A percentile compares a stretch with the other conserved stretches of the same genome.
These are phyloP conservation scores for Chlamydomonas schloesseri DNA, from an alignment of 139 green algal genomes.

Conservation along the genomic window DNA sequence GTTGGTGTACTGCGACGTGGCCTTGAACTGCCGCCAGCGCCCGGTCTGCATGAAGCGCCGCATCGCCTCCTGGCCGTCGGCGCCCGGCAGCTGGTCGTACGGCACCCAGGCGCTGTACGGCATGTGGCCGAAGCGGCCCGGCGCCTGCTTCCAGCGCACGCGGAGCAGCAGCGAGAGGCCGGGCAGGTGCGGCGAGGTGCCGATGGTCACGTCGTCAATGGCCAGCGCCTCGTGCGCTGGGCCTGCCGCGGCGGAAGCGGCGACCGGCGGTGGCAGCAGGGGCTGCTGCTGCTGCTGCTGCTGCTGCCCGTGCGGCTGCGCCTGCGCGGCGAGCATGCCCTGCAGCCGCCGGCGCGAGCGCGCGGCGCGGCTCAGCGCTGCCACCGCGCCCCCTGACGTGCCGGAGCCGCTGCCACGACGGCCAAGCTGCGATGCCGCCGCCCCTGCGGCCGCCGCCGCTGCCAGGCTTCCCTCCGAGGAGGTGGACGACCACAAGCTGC, in stretches of 20 bases:
- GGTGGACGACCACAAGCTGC: neutral
- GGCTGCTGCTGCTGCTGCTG: neutral
- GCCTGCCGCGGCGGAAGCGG: too few species aligned
- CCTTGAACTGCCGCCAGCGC: conserved; percentile 26
- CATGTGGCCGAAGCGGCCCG: neutral
- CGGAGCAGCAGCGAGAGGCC: conserved; percentile 17
- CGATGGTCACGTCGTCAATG: conserved; percentile 35
- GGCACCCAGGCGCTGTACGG: conserved; percentile 36
- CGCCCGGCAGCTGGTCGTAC: neutral
- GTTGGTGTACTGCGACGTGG: neutral
- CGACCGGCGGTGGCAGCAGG: neutral
- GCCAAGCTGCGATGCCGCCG: too few species aligned
- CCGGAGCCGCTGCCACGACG: too few species aligned
- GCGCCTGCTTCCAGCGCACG: conserved; percentile 11
- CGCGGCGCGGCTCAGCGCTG: too few species aligned
- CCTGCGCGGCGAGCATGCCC: neutral
- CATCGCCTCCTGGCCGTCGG: conserved; percentile 14
- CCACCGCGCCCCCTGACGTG: too few species aligned
- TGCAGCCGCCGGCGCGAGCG: neutral
- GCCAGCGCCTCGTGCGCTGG: neutral
- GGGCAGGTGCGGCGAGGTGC: neutral
- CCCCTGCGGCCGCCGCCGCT: too few species aligned
- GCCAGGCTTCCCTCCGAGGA: too few species aligned
- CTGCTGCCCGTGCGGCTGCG: neutral
- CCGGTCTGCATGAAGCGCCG: conserved; percentile 22